Evolutionary conservation across 2,329 filamentous ascomycete genomes (phyloP), one percentile per base, ranked within the genome.

Genomic region (Fusarium keratoplasticum): DNA sequence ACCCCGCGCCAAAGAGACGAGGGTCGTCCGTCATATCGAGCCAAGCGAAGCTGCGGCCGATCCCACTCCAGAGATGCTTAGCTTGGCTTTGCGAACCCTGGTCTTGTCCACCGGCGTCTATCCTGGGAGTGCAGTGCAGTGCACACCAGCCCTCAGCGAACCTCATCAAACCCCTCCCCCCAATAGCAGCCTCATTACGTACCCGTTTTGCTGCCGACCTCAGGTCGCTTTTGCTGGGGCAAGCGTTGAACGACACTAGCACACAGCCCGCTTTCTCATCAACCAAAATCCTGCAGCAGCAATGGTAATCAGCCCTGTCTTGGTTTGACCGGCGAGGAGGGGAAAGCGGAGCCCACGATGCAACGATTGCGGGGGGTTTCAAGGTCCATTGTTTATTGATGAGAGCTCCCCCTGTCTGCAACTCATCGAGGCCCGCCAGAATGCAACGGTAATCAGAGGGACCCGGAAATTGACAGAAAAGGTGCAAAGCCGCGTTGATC

Each of bases 381-480:
- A 59, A 61, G 61, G 66, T 70, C 35, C 35, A 9, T 36, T 63
- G 55, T 70, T 73, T 63, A 50, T 70, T 54, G 50, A 57, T 22
- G 52, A 55, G 71, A 64, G 64, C 55, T 65, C 63, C 73, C 71
- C 65, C 35, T 63, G 47, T 52, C 72, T 75, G 72, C 72, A 74
- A 47, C 72, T 75, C 72, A 74, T 75, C 66, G 60, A 35, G 47
- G 69, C 61, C 72, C 72, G 65, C 72, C 44, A 58, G 60, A 69
- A 75, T 74, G 72, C 72, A 75, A 74, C 72, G 72, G 65, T 75
- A 70, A 74, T 74, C 69, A 75, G 72, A 73, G 65, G 70, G 66
- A 40, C 67, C 50, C 66, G 50, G 61, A 54, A 75, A 74, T 67
- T 54, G 72, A 70, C 72, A 75, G 35, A 38, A 58, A 33, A 50